Conservation (phyloP, 2,329 filamentous ascomycete species). For the Oidium heveae region DNA sequence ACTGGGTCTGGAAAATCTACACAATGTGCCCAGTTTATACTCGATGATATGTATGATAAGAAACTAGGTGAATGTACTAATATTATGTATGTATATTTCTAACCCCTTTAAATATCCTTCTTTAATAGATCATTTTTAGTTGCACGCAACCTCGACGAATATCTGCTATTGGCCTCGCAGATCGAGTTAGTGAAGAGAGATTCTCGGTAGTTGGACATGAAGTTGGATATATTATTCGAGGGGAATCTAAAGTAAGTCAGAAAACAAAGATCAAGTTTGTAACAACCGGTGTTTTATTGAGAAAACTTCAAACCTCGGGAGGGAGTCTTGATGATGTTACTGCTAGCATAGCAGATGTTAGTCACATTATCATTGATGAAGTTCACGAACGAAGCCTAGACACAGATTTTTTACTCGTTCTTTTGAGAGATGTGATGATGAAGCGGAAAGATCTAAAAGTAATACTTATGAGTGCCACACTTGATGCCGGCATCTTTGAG, state of each 20-base stretch:
- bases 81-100: slow-evolving; percentile 31
- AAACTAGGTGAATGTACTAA: slow-evolving; percentile 56
- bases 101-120: not conserved
- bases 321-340: slow-evolving; percentile 57
- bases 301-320: slow-evolving; percentile 75
- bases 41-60: slow-evolving; percentile 66
- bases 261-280: slow-evolving; percentile 83
- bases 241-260: slow-evolving; percentile 52
- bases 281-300: slow-evolving; percentile 76
- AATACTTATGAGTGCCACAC: slow-evolving; percentile 85
- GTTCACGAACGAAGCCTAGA: slow-evolving; percentile 90
- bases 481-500: slow-evolving; percentile 68
- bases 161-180: slow-evolving; percentile 76
- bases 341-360: slow-evolving; percentile 65
- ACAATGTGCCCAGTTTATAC: slow-evolving; percentile 83
- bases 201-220: slow-evolving; percentile 63
- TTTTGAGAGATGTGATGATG: slow-evolving; percentile 60
- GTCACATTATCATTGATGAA: slow-evolving; percentile 86
- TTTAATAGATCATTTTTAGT: slow-evolving; percentile 4
- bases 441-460: slow-evolving; percentile 59
- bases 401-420: slow-evolving; percentile 75
- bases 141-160: slow-evolving; percentile 91
- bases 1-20: slow-evolving; percentile 95
- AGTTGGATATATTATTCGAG: slow-evolving; percentile 76
- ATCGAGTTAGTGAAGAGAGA: slow-evolving; percentile 81